Evolutionary conservation across 2,329 filamentous ascomycete species (phyloP).

Genomic region (Talaromyces sp.): DNA sequence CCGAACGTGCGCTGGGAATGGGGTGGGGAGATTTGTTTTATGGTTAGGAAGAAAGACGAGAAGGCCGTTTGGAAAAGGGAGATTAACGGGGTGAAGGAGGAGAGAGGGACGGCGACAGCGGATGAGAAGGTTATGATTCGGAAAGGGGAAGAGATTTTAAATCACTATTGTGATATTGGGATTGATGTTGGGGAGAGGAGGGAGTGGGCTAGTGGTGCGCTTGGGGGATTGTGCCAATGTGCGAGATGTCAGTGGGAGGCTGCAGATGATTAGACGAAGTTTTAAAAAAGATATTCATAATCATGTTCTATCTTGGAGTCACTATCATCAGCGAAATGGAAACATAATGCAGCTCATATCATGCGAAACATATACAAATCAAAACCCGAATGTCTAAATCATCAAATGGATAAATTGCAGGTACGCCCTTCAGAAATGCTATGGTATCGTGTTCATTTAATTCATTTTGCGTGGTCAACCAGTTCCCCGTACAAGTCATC

Average conservation of each 20-base stretch:
- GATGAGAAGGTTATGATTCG: constrained; percentile 57
- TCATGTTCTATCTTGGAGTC: neutral
- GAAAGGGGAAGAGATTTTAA: constrained; percentile 80
- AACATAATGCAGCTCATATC: neutral
- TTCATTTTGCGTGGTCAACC: constrained; percentile 70
- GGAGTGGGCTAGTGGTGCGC: constrained; percentile 82
- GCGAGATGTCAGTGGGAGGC: constrained; percentile 73
- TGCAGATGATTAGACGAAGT: neutral
- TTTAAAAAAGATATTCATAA: neutral
- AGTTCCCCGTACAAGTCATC: constrained; percentile 89
- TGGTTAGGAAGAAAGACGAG: constrained; percentile 34
- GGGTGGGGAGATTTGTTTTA: constrained; percentile 54
- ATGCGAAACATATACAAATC: constrained; percentile 7
- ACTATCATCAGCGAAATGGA: neutral
- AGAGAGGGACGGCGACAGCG: constrained; percentile 45
- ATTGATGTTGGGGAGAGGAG: constrained; percentile 75
- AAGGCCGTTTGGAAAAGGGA: constrained; percentile 40
- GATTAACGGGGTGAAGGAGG: constrained; percentile 23
- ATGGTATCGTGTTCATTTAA: neutral
- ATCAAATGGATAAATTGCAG: neutral
- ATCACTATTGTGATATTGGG: constrained; percentile 89
- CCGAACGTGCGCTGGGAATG: constrained; percentile 96
- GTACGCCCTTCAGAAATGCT: neutral
- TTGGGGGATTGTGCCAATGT: constrained; percentile 89
- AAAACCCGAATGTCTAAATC: neutral